These are phyloP conservation scores for Stylosanthes scabra DNA, from an alignment of 331 rosid species.

Conservation along the genomic window DNA sequence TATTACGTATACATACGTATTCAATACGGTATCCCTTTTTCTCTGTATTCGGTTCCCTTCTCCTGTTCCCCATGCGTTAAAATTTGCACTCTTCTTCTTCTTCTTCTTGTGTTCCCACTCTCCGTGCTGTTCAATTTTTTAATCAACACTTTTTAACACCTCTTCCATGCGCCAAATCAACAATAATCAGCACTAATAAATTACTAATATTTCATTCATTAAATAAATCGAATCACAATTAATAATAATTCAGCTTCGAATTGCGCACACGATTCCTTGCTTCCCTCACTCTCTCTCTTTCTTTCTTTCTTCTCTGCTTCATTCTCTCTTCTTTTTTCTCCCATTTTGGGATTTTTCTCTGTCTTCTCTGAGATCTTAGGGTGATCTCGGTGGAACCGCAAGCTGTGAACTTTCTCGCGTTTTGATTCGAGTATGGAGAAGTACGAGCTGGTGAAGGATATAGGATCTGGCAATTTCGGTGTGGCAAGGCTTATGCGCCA, in stretches of 20 bases:
- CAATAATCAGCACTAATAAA: not conserved
- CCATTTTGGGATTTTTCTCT: not conserved
- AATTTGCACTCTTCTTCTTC: slow-evolving; percentile 8
- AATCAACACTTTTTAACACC: not conserved
- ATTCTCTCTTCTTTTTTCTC: not conserved
- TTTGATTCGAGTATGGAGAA: slow-evolving; percentile 57
- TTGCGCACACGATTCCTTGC: slow-evolving; percentile 38
- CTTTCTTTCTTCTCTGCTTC: not conserved
- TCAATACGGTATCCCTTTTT: not conserved
- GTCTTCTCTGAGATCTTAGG: slow-evolving; percentile 21
- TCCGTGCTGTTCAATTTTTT: slow-evolving; percentile 1
- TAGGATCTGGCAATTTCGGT: slow-evolving; percentile 95
- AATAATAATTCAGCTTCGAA: not conserved
- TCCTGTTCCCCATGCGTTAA: not conserved
- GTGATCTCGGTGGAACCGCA: not conserved
- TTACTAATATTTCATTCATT: not conserved
- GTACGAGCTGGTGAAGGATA: slow-evolving; percentile 86
- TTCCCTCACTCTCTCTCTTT: slow-evolving; percentile 12
- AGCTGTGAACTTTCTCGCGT: not conserved
- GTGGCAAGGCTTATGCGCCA: slow-evolving; percentile 85
- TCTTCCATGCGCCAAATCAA: not conserved
- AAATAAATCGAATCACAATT: not conserved
- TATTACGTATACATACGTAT: too few species aligned
- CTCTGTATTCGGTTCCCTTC: not conserved
- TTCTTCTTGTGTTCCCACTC: slow-evolving; percentile 3